These are phyloP conservation scores for Tanacetum coccineum DNA, from an alignment of 129 eudicot species.

Conservation along the genomic window DNA sequence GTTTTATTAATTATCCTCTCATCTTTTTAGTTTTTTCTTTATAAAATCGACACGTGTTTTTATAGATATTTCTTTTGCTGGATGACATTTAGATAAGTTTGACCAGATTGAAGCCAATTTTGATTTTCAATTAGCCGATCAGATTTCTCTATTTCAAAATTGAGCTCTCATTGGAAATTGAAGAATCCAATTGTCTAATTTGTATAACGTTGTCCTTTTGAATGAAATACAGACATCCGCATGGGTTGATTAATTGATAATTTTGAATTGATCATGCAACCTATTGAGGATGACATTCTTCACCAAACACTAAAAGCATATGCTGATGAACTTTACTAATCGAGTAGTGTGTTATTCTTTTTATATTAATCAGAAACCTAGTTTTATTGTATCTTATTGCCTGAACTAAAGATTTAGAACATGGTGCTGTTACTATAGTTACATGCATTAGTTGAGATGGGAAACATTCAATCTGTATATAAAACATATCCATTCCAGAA, in stretches of 20 bases:
- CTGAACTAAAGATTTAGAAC: not conserved
- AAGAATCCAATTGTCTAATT: no score
- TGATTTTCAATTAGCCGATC: no score
- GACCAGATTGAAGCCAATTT: no score
- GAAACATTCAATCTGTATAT: not conserved
- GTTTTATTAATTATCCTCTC: no score
- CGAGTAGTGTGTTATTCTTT: not conserved
- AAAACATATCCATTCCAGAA: no score
- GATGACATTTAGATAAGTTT: no score
- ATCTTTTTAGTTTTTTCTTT: no score
- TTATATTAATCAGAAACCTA: not conserved
- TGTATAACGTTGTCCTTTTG: no score
- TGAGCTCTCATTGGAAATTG: no score
- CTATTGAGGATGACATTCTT: not conserved
- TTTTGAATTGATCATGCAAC: not conserved
- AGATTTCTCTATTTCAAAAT: no score
- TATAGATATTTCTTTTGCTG: no score
- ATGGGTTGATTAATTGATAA: not conserved
- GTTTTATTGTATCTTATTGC: not conserved
- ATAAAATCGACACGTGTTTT: no score
- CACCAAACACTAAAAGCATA: not conserved
- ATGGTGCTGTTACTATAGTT: not conserved
- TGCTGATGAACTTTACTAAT: not conserved
- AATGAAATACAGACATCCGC: not conserved
- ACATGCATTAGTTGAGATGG: slow-evolving; percentile 2